Evolutionary conservation across 495 filamentous ascomycete species (phyloP).

Genomic region (Trichocladium uniseriatum): DNA sequence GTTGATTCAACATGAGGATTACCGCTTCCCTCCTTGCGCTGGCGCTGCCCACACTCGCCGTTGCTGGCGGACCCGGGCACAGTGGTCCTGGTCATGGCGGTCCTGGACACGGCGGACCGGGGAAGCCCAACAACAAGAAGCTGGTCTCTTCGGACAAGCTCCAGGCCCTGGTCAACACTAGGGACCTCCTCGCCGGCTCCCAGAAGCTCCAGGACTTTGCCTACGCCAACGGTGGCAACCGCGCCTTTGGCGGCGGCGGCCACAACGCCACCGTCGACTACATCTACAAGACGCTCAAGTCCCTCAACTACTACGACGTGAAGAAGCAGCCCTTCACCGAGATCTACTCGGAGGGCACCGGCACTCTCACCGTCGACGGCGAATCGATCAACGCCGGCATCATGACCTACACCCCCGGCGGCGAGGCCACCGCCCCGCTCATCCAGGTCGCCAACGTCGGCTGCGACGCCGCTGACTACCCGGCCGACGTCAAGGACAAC

Average conservation of each 20-base stretch:
- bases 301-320: conserved; percentile 50
- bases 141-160: conserved; percentile 18
- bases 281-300: conserved; percentile 42
- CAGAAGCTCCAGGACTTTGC: conserved; percentile 38
- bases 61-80: not conserved
- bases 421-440: conserved; percentile 35
- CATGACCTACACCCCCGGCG: conserved; percentile 38
- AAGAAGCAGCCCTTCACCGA: conserved; percentile 48
- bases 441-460: conserved; percentile 46
- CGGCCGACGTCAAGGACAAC: conserved; percentile 41
- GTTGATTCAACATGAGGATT: conserved; percentile 11
- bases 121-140: not conserved
- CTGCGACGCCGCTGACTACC: conserved; percentile 48
- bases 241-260: conserved; percentile 51
- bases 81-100: not conserved
- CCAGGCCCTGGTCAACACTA: conserved; percentile 30
- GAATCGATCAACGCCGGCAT: conserved; percentile 14
- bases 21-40: conserved; percentile 4
- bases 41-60: conserved; percentile 3
- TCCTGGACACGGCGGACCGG: not conserved
- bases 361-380: conserved; percentile 30
- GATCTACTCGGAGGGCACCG: conserved; percentile 25
- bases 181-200: conserved; percentile 35
- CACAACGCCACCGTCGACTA: conserved; percentile 59
- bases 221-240: conserved; percentile 30